Conservation (phyloP, 1,284 basidiomycete genomes). For the Cutaneotrichosporon cavernicola region DNA sequence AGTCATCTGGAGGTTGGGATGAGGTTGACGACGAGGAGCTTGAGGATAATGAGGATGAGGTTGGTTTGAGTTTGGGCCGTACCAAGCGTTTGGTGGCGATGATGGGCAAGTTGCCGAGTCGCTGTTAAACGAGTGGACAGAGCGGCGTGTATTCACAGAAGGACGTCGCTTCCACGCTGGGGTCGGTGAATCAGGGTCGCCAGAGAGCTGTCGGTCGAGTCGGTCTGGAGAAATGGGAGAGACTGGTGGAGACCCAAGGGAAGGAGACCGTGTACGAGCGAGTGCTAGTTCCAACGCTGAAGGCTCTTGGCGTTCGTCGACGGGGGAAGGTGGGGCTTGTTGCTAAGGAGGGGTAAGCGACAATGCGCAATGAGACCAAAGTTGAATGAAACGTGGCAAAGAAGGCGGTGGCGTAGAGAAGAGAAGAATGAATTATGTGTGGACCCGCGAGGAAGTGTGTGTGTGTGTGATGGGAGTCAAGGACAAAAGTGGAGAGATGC, state of each 20-base stretch:
- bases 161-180: slow-evolving; percentile 48
- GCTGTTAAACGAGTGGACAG: slow-evolving; percentile 4
- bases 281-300: slow-evolving; percentile 19
- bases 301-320: slow-evolving; percentile 16
- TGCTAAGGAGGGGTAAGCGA: slow-evolving; percentile 19
- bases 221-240: slow-evolving; percentile 31
- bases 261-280: slow-evolving; percentile 21
- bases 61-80: slow-evolving; percentile 1
- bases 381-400: neutral
- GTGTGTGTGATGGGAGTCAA: neutral
- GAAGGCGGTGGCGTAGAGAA: neutral
- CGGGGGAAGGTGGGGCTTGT: slow-evolving; percentile 24
- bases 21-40: slow-evolving; percentile 19
- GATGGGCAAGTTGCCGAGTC: neutral
- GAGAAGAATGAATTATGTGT: neutral
- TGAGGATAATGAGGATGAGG: slow-evolving; percentile 8
- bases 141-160: slow-evolving; percentile 8
- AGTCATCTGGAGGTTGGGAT: slow-evolving; percentile 26
- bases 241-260: slow-evolving; percentile 15
- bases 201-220: slow-evolving; percentile 38
- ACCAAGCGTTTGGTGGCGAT: slow-evolving; percentile 11
- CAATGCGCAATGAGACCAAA: neutral
- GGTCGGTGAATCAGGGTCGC: slow-evolving; percentile 44
- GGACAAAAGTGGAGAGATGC: neutral
- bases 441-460: neutral